phyloP scores from a whole-genome alignment of 306 rosid genomes.

The Carpinus fangiana region DNA sequence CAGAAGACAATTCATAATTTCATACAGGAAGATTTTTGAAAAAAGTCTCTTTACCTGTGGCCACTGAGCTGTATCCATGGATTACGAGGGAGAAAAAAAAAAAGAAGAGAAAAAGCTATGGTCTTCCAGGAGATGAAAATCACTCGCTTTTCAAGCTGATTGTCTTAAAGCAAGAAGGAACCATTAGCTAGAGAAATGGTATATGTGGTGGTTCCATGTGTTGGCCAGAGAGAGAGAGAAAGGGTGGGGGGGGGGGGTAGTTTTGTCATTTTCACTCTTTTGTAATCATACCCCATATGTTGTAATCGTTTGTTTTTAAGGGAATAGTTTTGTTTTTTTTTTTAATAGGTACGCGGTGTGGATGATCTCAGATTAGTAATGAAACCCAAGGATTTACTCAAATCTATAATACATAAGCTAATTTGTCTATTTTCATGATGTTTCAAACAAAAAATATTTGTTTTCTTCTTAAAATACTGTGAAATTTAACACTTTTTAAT shows the following conservation, averaged over 20 bases:
- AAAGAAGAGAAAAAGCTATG: conserved; percentile 43
- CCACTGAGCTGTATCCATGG: conserved; percentile 98
- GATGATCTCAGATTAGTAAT: not conserved
- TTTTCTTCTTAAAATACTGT: too few relatives aligned
- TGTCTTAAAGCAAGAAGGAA: conserved; percentile 57
- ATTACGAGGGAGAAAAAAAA: conserved; percentile 40
- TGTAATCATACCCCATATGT: not conserved
- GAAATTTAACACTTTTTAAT: too few relatives aligned
- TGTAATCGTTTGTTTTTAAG: not conserved
- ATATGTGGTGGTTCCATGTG: conserved; percentile 71
- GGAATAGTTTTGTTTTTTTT: not conserved
- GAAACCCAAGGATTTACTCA: too few relatives aligned
- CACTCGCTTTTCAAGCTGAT: conserved; percentile 50
- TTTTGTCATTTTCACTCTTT: conserved; percentile 34
- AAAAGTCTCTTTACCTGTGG: conserved; percentile 77
- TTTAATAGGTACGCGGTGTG: not conserved
- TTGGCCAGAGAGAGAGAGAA: conserved; percentile 53
- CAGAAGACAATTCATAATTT: conserved; percentile 47
- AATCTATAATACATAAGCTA: too few relatives aligned
- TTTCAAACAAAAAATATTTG: too few relatives aligned
- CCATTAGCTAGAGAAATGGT: conserved; percentile 38
- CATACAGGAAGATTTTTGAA: conserved; percentile 41
- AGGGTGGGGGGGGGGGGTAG: conserved; percentile 49
- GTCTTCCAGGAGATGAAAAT: conserved; percentile 56
- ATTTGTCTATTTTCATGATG: too few relatives aligned